Evolutionary conservation across 1,139 yeast species (phyloP).

Genomic region (Candida labiduridarum): DNA sequence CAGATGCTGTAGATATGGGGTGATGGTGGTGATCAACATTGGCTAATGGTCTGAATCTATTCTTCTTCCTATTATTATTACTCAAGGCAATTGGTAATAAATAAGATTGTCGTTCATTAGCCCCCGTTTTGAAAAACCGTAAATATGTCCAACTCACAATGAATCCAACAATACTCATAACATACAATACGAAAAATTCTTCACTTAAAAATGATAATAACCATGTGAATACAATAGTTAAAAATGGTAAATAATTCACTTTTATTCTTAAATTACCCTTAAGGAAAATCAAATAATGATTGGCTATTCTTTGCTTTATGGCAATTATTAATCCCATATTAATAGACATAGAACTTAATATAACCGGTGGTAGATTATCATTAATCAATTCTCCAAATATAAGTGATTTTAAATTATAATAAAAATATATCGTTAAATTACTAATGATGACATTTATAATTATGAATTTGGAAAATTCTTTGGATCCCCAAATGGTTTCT

Average conservation of each 20-base stretch:
- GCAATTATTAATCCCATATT: slow-evolving; percentile 47
- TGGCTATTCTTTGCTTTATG: slow-evolving; percentile 46
- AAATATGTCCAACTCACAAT: slow-evolving; percentile 44
- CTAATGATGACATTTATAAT: slow-evolving; percentile 28
- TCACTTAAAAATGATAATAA: slow-evolving; percentile 27
- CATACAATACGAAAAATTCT: slow-evolving; percentile 31
- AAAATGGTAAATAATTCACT: slow-evolving; percentile 42
- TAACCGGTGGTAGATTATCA: slow-evolving; percentile 43
- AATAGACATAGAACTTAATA: slow-evolving; percentile 38
- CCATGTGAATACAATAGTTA: slow-evolving; percentile 23
- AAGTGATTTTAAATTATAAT: slow-evolving; percentile 34
- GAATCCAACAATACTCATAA: slow-evolving; percentile 33
- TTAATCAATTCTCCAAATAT: slow-evolving; percentile 22
- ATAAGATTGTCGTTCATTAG: slow-evolving; percentile 47
- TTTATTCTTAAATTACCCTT: slow-evolving; percentile 41
- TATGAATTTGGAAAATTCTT: slow-evolving; percentile 34
- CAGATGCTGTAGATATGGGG: background rate
- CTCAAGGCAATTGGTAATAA: slow-evolving; percentile 36
- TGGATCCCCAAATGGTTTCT: slow-evolving; percentile 42
- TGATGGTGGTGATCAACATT: background rate
- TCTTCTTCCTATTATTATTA: slow-evolving; percentile 13
- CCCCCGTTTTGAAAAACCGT: slow-evolving; percentile 41
- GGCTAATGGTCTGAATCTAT: slow-evolving; percentile 8
- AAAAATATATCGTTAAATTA: slow-evolving; percentile 36
- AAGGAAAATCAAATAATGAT: slow-evolving; percentile 44